Percentiles rank a stretch among this genome's conserved stretches.
phyloP scores from a whole-genome alignment of 768 basidiomycete genomes.

The Leucocoprinus birnbaumii region DNA sequence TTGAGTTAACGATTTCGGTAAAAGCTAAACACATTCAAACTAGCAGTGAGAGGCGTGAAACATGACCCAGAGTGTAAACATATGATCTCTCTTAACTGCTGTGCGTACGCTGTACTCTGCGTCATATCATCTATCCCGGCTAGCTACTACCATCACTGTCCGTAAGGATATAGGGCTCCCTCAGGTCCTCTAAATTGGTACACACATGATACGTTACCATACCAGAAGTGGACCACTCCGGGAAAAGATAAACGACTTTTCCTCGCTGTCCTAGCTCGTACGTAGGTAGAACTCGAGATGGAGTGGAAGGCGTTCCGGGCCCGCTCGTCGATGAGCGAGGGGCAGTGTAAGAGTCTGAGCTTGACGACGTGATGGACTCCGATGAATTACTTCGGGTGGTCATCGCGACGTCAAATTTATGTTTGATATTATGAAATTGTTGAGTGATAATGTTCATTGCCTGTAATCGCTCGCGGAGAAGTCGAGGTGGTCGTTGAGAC shows the following conservation, averaged over 20 bases:
- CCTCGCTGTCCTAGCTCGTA: constrained; percentile 4
- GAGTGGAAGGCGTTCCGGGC: background rate
- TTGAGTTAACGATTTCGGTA: no score
- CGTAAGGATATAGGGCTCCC: constrained; percentile 3
- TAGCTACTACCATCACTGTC: background rate
- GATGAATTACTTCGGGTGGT: background rate
- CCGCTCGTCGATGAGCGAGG: background rate
- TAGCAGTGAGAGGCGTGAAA: no score
- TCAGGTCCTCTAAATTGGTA: background rate
- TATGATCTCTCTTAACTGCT: no score
- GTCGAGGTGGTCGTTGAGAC: background rate
- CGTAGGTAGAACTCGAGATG: background rate
- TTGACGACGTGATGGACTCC: background rate
- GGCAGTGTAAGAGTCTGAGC: background rate
- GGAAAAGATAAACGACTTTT: constrained; percentile 4
- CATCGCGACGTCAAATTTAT: background rate
- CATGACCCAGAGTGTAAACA: no score
- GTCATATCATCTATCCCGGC: no score
- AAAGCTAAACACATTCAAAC: no score
- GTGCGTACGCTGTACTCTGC: no score
- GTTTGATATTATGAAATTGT: background rate
- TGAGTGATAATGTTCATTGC: background rate
- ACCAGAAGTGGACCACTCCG: constrained; percentile 1
- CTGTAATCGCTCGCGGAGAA: constrained; percentile 6
- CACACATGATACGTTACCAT: constrained; percentile 1